These are phyloP conservation scores for Murraya paniculata DNA, from an alignment of 345 rosid species.

Conservation along the genomic window DNA sequence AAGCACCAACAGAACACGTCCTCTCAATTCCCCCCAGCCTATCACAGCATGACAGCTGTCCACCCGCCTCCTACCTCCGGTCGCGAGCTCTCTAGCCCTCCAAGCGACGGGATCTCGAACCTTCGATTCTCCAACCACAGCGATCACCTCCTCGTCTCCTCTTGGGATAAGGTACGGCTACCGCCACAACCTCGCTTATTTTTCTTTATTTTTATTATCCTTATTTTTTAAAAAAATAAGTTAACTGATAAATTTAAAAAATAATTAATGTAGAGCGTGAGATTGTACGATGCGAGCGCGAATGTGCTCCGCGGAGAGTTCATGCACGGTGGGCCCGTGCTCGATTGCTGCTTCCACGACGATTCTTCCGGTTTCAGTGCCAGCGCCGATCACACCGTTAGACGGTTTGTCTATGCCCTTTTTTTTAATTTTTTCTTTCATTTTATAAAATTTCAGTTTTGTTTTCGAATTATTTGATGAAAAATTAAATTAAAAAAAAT, in stretches of 20 bases:
- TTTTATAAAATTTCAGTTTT: neutral
- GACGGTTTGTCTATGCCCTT: conserved; percentile 45
- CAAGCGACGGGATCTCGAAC: conserved; percentile 91
- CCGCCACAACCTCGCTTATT: neutral
- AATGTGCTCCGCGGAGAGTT: conserved; percentile 82
- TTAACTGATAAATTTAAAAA: neutral
- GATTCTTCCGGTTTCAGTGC: conserved; percentile 97
- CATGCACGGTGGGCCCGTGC: conserved; percentile 86
- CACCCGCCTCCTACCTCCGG: conserved; percentile 58
- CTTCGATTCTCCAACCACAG: conserved; percentile 93
- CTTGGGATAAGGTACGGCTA: conserved; percentile 84
- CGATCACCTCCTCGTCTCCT: conserved; percentile 91
- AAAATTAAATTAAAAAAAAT: neutral
- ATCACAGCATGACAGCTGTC: conserved; percentile 43
- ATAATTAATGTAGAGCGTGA: conserved; percentile 45
- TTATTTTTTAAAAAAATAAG: neutral
- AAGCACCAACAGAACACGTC: no score
- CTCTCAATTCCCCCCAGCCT: neutral
- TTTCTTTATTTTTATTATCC: neutral
- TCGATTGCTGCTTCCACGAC: conserved; percentile 96
- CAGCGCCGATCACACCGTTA: conserved; percentile 63
- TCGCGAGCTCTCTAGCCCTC: conserved; percentile 80
- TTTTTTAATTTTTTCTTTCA: neutral
- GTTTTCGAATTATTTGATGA: neutral
- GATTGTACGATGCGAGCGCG: conserved; percentile 78